phyloP scores from a whole-genome alignment of 495 filamentous ascomycete genomes.

The Podospora tetraspora region DNA sequence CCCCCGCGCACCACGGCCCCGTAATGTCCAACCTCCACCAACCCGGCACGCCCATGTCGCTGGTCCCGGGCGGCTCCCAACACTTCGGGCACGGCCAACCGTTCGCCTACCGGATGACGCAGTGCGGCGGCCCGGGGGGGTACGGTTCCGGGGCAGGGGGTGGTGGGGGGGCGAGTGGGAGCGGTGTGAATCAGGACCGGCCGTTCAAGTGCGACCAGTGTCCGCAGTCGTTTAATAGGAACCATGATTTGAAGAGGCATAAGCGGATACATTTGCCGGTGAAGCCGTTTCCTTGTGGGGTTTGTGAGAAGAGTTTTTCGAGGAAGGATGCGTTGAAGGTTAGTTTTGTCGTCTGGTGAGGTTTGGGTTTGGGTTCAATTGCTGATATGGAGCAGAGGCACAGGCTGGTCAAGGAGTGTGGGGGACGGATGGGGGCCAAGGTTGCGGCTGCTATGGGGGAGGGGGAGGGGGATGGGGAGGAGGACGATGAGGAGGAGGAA shows the following conservation, averaged over 20 bases:
- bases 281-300: slow-evolving; percentile 87
- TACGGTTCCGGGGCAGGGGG: slow-evolving; percentile 9
- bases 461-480: background rate
- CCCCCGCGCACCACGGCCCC: slow-evolving; percentile 43
- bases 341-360: slow-evolving; percentile 1
- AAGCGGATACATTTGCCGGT: slow-evolving; percentile 92
- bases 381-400: background rate
- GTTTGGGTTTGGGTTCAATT: background rate
- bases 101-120: slow-evolving; percentile 10
- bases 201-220: slow-evolving; percentile 95
- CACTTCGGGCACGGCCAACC: background rate
- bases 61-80: slow-evolving; percentile 46
- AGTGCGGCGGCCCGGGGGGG: slow-evolving; percentile 17
- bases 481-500: background rate
- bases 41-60: slow-evolving; percentile 62
- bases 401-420: background rate
- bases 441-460: background rate
- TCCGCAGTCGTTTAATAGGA: slow-evolving; percentile 89
- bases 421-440: background rate
- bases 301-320: slow-evolving; percentile 96
- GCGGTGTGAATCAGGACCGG: slow-evolving; percentile 49
- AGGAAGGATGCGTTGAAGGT: slow-evolving; percentile 98
- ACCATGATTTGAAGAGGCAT: slow-evolving; percentile 94
- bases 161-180: background rate
- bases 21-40: slow-evolving; percentile 74